Evolutionary conservation across 495 filamentous ascomycete species (phyloP).

Genomic region (Penicillium silybi): DNA sequence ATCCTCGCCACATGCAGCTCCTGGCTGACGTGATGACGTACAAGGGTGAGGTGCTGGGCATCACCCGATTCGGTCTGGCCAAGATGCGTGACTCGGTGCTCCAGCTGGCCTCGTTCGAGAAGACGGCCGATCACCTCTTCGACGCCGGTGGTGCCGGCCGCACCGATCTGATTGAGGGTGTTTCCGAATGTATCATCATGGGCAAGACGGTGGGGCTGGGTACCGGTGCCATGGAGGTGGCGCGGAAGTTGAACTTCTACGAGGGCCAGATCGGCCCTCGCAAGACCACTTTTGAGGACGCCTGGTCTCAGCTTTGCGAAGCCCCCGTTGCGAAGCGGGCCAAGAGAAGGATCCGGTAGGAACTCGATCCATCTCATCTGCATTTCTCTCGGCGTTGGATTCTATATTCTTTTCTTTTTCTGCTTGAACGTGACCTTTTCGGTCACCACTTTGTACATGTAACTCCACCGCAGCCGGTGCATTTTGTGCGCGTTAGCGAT

Average conservation of each 20-base stretch:
- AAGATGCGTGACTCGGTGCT: conserved; percentile 97
- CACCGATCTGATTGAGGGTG: conserved; percentile 82
- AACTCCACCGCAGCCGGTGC: conserved; percentile 15
- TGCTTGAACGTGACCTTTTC: not conserved
- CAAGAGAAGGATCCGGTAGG: conserved; percentile 22
- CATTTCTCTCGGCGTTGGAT: conserved; percentile 27
- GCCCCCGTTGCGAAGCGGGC: conserved; percentile 18
- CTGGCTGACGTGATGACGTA: conserved; percentile 99
- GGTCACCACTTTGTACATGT: conserved; percentile 23
- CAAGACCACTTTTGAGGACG: conserved; percentile 73
- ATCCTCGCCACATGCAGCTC: conserved; percentile 97
- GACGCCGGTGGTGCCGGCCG: conserved; percentile 90
- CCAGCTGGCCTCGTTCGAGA: conserved; percentile 95
- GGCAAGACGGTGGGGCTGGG: conserved; percentile 88
- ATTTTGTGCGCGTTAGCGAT: conserved; percentile 18
- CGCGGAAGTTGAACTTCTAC: conserved; percentile 66
- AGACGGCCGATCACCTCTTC: conserved; percentile 96
- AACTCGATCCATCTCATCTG: conserved; percentile 2
- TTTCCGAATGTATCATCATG: conserved; percentile 98
- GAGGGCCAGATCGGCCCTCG: conserved; percentile 59
- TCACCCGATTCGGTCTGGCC: conserved; percentile 90
- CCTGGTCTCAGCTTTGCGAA: conserved; percentile 50
- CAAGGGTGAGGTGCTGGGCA: conserved; percentile 96
- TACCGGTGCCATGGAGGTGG: conserved; percentile 87
- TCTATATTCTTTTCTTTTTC: conserved; percentile 12